Evolutionary conservation across 2,329 filamentous ascomycete genomes (phyloP).

Genomic region (Fusarium continuum): DNA sequence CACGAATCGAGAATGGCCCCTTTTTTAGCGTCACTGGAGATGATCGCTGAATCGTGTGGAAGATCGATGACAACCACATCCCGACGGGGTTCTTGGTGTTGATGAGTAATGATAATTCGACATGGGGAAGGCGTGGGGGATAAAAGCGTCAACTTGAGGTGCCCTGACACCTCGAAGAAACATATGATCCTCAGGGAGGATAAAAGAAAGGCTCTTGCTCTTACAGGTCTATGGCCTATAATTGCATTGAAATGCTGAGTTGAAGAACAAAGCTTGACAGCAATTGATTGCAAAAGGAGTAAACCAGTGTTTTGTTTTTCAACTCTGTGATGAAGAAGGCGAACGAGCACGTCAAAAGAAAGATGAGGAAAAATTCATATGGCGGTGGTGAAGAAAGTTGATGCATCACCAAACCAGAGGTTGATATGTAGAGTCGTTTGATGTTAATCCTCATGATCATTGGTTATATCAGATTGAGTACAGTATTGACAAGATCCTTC

Average conservation of each 20-base stretch:
- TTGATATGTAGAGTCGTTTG: not conserved
- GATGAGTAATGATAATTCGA: not conserved
- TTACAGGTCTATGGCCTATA: too few relatives aligned
- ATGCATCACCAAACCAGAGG: not conserved
- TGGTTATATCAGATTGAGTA: too few relatives aligned
- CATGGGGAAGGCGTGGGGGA: not conserved
- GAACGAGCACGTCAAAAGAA: not conserved
- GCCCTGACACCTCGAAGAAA: too few relatives aligned
- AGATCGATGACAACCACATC: conserved; percentile 30
- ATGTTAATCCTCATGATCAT: not conserved
- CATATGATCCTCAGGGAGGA: too few relatives aligned
- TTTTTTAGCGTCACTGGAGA: conserved; percentile 10
- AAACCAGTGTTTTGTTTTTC: not conserved
- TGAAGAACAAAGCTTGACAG: too few relatives aligned
- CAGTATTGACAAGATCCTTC: not conserved
- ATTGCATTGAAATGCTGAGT: too few relatives aligned
- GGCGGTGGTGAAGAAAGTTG: not conserved
- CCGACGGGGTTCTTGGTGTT: not conserved
- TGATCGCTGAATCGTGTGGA: conserved; percentile 5
- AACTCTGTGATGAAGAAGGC: not conserved
- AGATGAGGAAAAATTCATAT: not conserved
- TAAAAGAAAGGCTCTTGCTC: too few relatives aligned
- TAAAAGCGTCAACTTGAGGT: not conserved
- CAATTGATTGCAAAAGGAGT: not conserved
- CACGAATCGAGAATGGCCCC: conserved; percentile 1